A percentile compares a stretch with the other conserved stretches of the same genome.
Conservation (phyloP, 164 flowering plant species). For the Tetracentron sinense region DNA sequence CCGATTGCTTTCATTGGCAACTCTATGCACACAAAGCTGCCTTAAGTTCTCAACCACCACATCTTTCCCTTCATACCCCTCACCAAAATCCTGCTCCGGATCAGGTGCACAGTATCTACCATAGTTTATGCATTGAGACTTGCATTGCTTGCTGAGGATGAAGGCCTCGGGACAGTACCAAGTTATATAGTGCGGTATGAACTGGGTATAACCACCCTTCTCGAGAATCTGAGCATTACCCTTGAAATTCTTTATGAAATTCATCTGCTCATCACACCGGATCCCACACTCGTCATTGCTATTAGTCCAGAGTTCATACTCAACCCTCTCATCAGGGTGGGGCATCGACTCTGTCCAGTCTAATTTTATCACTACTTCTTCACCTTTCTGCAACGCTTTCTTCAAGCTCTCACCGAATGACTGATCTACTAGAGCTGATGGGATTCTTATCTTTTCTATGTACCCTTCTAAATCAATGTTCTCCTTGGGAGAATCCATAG, state of each 20-base stretch:
- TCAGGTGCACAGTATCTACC: conserved; percentile 96
- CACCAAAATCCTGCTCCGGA: conserved; percentile 74
- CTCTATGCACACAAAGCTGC: conserved; percentile 84
- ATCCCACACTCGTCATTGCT: conserved; percentile 91
- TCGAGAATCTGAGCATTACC: conserved; percentile 93
- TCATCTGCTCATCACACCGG: conserved; percentile 77
- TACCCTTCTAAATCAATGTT: too few species aligned
- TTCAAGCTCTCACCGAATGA: too few species aligned
- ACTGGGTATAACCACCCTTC: conserved; percentile 62
- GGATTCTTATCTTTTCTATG: too few species aligned
- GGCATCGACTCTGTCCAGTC: conserved; percentile 93
- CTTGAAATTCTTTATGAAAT: conserved; percentile 67
- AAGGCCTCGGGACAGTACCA: conserved; percentile 86
- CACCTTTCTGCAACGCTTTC: conserved; percentile 40
- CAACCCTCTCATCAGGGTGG: conserved; percentile 84
- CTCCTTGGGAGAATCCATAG: too few species aligned
- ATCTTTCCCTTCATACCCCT: conserved; percentile 83
- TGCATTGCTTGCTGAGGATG: conserved; percentile 63
- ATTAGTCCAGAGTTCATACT: conserved; percentile 93
- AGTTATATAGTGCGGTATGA: conserved; percentile 91
- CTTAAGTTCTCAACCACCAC: conserved; percentile 84
- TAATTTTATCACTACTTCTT: conserved; percentile 50
- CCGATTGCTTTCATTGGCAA: conserved; percentile 61
- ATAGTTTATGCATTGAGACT: conserved; percentile 84
- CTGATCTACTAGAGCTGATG: too few species aligned